Percentiles rank a stretch among this genome's conserved stretches.
phyloP scores from a whole-genome alignment of 2,329 filamentous ascomycete species.

The Ascosphaera apis region DNA sequence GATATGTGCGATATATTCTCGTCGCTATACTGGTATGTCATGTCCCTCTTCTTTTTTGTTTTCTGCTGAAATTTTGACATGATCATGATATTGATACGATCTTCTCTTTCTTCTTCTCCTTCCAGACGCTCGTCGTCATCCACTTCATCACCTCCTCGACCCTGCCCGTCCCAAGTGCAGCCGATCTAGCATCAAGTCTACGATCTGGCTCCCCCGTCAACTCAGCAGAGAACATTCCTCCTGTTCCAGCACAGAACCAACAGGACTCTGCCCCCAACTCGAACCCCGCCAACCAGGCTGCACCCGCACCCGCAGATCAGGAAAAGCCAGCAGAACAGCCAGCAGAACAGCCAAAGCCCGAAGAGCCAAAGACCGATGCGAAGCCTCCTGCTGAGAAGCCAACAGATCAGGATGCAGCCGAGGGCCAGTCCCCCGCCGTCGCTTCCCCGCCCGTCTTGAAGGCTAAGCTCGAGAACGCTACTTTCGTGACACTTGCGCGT shows the following conservation, averaged over 20 bases:
- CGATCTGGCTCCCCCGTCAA: not conserved
- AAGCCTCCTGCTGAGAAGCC: not conserved
- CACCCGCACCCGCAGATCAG: not conserved
- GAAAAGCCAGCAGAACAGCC: not conserved
- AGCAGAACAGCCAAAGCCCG: not conserved
- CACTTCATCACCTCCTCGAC: conserved; percentile 54
- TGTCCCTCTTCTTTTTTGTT: not conserved
- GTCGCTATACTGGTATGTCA: conserved; percentile 57
- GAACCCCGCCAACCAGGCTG: not conserved
- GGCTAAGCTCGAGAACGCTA: conserved; percentile 60
- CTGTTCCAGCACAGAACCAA: not conserved
- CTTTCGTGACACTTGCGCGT: conserved; percentile 84
- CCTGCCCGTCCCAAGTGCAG: conserved; percentile 8
- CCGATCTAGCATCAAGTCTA: conserved; percentile 4
- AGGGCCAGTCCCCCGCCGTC: conserved; percentile 3
- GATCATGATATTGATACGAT: not conserved
- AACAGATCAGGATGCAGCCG: not conserved
- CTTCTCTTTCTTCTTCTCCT: conserved; percentile 6
- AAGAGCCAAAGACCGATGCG: not conserved
- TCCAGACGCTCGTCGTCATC: conserved; percentile 39
- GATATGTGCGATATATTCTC: conserved; percentile 39
- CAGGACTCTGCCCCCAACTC: not conserved
- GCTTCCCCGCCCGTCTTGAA: conserved; percentile 7
- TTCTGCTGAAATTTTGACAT: not conserved
- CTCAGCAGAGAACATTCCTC: not conserved